Evolutionary conservation across 2,329 filamentous ascomycete genomes (phyloP).

Genomic region (Aspergillus udagawae): DNA sequence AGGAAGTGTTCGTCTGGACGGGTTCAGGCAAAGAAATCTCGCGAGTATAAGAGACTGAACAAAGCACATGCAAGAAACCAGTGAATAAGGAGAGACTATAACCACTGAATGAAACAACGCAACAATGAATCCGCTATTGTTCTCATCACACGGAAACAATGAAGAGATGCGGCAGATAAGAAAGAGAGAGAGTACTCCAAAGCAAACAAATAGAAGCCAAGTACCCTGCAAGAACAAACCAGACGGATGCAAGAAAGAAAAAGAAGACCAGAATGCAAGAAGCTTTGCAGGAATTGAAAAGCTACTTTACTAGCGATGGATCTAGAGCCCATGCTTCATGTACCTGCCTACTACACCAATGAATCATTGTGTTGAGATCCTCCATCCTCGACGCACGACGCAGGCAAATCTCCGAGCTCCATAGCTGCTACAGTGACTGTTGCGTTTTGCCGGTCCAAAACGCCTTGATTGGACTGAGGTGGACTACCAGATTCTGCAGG

Average conservation of each 20-base stretch:
- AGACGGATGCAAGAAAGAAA: neutral
- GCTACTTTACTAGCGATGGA: neutral
- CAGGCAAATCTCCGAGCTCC: conserved; percentile 8
- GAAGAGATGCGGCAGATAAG: neutral
- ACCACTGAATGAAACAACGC: neutral
- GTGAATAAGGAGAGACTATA: neutral
- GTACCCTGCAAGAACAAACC: neutral
- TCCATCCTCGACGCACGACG: conserved; percentile 9
- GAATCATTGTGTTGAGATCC: neutral
- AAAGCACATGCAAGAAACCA: neutral
- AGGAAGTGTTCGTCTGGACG: neutral
- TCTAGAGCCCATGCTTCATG: neutral
- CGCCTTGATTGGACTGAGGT: conserved; percentile 8
- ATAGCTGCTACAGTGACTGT: conserved; percentile 6
- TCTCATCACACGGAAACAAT: neutral
- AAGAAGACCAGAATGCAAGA: neutral
- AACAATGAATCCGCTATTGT: neutral
- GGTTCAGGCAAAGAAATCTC: neutral
- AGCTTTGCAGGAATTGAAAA: neutral
- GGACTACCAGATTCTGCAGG: conserved; percentile 9
- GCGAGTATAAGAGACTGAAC: neutral
- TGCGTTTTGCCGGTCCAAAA: neutral
- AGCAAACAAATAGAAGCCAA: neutral
- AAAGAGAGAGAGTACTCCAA: neutral
- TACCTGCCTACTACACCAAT: neutral